A percentile compares a stretch with the other conserved stretches of the same genome.
Evolutionary conservation across 1,139 yeast genomes (phyloP).

Genomic region (Nakaseomyces uthaithaninus): DNA sequence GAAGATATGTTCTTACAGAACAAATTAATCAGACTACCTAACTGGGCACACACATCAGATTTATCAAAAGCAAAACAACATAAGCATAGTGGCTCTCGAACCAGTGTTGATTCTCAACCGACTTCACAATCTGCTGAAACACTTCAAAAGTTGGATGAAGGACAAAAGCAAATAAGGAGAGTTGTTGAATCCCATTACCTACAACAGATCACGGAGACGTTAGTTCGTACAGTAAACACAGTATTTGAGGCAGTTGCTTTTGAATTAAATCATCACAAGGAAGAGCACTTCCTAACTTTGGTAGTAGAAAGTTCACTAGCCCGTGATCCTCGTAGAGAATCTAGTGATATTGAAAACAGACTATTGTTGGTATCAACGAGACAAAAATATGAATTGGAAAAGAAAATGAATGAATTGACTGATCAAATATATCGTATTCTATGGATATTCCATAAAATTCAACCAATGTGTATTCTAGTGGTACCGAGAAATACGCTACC

Average conservation of each 20-base stretch:
- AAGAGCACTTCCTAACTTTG: conserved; percentile 79
- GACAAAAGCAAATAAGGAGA: conserved; percentile 12
- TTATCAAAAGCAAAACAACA: conserved; percentile 10
- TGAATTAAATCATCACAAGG: conserved; percentile 68
- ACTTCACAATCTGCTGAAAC: not conserved
- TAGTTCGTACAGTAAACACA: conserved; percentile 74
- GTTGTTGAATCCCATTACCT: conserved; percentile 53
- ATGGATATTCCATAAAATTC: conserved; percentile 54
- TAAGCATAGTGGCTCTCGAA: conserved; percentile 1
- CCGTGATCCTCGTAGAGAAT: conserved; percentile 9
- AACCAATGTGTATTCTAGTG: conserved; percentile 74
- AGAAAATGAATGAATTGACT: conserved; percentile 50
- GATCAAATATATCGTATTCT: conserved; percentile 65
- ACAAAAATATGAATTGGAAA: conserved; percentile 20
- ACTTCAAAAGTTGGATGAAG: not conserved
- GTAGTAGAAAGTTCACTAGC: conserved; percentile 81
- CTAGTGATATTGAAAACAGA: not conserved
- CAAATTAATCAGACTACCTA: conserved; percentile 42
- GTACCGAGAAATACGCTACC: conserved; percentile 81
- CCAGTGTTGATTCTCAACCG: not conserved
- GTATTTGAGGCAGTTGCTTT: conserved; percentile 88
- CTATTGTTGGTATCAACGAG: conserved; percentile 10
- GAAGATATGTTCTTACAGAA: conserved; percentile 84
- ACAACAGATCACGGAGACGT: conserved; percentile 59
- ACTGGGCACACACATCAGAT: conserved; percentile 33